A percentile compares a stretch with the other conserved stretches of the same genome.
These are phyloP conservation scores for Coemansia sp. DNA, from an alignment of 192 early-diverging fungal genomes.

Conservation along the genomic window DNA sequence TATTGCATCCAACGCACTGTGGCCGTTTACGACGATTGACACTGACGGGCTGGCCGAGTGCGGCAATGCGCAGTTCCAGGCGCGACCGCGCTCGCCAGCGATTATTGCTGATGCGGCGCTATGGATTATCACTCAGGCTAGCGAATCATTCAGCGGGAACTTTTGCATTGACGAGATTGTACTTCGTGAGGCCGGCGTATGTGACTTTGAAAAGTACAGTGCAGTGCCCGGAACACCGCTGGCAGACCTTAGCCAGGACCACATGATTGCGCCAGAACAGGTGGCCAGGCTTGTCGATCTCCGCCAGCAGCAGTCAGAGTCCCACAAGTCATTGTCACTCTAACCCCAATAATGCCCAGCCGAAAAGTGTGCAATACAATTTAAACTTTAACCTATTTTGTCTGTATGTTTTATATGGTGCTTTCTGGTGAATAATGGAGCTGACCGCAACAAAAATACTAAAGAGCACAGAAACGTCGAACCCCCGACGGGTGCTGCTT, in stretches of 20 bases:
- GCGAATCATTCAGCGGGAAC: conserved; percentile 60
- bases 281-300: conserved; percentile 18
- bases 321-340: no score
- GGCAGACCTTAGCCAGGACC: conserved; percentile 62
- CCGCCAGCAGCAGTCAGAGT: conserved; percentile 5
- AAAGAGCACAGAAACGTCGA: conserved; percentile 2
- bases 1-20: conserved; percentile 73
- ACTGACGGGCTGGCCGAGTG: conserved; percentile 55
- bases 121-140: conserved; percentile 60
- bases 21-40: conserved; percentile 75
- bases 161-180: conserved; percentile 78
- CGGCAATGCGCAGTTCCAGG: conserved; percentile 7
- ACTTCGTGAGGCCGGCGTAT: conserved; percentile 68
- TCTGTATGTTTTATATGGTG: no score
- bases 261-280: conserved; percentile 37
- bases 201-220: conserved; percentile 69
- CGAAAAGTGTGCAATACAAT: no score
- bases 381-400: no score
- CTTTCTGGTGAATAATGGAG: conserved; percentile 7
- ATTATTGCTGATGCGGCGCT: conserved; percentile 83
- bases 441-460: conserved; percentile 14
- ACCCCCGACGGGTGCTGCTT: conserved; percentile 17
- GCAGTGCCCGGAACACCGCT: conserved; percentile 55
- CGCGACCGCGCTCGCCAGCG: conserved; percentile 49
- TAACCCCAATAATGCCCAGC: no score